Evolutionary conservation across 2,329 filamentous ascomycete genomes (phyloP), one percentile per base, ranked within the genome.

Genomic region (Emmonsiellopsis sp.): DNA sequence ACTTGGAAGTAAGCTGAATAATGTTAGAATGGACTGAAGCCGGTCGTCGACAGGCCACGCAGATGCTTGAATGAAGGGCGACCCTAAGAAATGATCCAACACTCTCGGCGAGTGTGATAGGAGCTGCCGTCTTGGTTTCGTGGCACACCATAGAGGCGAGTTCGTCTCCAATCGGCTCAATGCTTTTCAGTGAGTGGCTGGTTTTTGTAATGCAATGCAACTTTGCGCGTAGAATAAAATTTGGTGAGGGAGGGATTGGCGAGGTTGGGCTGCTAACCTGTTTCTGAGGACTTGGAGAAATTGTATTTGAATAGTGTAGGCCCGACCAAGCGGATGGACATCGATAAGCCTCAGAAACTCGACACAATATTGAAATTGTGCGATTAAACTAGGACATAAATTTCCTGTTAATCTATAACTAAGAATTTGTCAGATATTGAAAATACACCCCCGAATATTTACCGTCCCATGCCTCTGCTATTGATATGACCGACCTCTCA

Each of bases 401-500:
- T 40, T 16, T 49, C 40, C 40, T 49, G 35, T 49, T 49, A 38
- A 13, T 49, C 31, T 49, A 49, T 20, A 35, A 49, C 31, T 16
- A 49, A 20, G 34, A 16, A 40, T 31, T 20, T n/a, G 15, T 40
- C 20, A 40, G 46, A 20, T 32, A 16, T 30, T 16, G 10, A 31
- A 26, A 7, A 16, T 26, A 26, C 20, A 26, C 20, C n/a, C 7
- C 15, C 35, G 16, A 9, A 11, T 43, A 34, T 8, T 51, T 51
- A 15, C n/a, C 30, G 9, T 41, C 32, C 49, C 40, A 32, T 38
- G 15, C 38, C 38, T 43, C 49, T 40, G 38, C 49, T 40, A 20
- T 32, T 51, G n/a, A 42, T 43, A 54, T 54, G 53, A 49, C 50
- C 16, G 42, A 52, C 43, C 53, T 51, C 32, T 41, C 34, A 15